Base-by-base conservation (phyloP, 2,329 filamentous ascomycete genomes). In the Fusarium veterinarium region DNA sequence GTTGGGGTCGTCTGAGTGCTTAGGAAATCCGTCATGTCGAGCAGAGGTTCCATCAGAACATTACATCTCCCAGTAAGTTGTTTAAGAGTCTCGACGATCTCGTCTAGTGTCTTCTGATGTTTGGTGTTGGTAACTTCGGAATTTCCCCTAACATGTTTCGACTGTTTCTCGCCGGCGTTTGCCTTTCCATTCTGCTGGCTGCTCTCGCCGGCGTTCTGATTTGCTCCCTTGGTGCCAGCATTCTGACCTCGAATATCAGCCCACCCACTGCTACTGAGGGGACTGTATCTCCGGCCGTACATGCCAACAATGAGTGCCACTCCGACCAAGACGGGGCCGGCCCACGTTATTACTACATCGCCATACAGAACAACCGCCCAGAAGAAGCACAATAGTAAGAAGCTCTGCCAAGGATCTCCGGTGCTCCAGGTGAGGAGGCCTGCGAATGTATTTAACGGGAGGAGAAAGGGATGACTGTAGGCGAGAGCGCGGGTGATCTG, bases 381-480 rank as follows among this genome's bases (percentile, higher is more conserved):
- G 80, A 97, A 99, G 37, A 85, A 87, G 23, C 91, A 91, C 6
- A 99, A 88, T 37, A 99, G 82, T 69, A 99, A 86, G 79, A 98
- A 99, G 86, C 95, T 98, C 86, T 98, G 95, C 95, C 95, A 99
- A 0, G 95, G 91, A 80, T 99, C 96, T 42, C 90, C 93, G 2
- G 93, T 95, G 13, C 94, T 97, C 96, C 96, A 99, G 84, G 93
- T 97, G 71, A 99, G 79, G 69, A 99, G 85, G 0, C 95, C 96
- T 6, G 89, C 92, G 20, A 97, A 83, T 79, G 92, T 93, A 81
- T 98, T 98, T 64, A 98, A 85, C 10, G 95, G 95, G 12, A 97
- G 86, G 12, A 99, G 86, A 80, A 98, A 98, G 0, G 96, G 95
- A 80, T 99, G 95, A 72, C 95, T 97, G 81, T 98, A 98, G 72